Conservation (phyloP, 2,329 filamentous ascomycete species). For the Ophiostoma novo-ulmi region DNA sequence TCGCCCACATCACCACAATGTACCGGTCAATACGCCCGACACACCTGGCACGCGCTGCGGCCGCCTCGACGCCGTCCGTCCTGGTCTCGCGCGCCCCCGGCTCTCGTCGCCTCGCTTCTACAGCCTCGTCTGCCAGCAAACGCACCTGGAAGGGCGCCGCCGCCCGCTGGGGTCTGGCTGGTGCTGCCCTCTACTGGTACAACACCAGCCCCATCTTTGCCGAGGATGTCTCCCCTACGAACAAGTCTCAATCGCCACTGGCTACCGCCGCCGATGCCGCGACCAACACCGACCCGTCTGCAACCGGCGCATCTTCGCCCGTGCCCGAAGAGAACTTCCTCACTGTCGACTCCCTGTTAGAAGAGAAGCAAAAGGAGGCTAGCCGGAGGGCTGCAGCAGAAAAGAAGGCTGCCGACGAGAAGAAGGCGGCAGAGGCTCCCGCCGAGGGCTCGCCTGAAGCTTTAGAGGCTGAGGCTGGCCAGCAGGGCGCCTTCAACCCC, state of each 20-base stretch:
- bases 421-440: background rate
- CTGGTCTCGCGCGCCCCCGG: constrained; percentile 37
- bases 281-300: constrained; percentile 3
- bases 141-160: constrained; percentile 76
- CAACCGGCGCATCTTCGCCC: constrained; percentile 12
- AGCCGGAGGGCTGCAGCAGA: constrained; percentile 35
- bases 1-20: constrained; percentile 37
- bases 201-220: constrained; percentile 85
- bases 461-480: constrained; percentile 73
- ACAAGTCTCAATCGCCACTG: constrained; percentile 36
- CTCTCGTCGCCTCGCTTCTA: constrained; percentile 47
- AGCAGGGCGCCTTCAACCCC: constrained; percentile 93
- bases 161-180: constrained; percentile 69
- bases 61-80: constrained; percentile 29
- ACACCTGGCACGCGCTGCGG: constrained; percentile 38
- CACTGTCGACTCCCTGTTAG: constrained; percentile 63
- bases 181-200: constrained; percentile 82
- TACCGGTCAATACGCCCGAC: constrained; percentile 50
- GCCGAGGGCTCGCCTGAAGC: constrained; percentile 41
- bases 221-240: constrained; percentile 54
- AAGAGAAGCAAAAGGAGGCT: constrained; percentile 51
- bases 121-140: constrained; percentile 56
- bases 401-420: constrained; percentile 25
- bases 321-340: constrained; percentile 46
- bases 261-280: constrained; percentile 32